These are phyloP conservation scores for Aureobasidium musti DNA, from an alignment of 2,329 filamentous ascomycete genomes.

Conservation along the genomic window DNA sequence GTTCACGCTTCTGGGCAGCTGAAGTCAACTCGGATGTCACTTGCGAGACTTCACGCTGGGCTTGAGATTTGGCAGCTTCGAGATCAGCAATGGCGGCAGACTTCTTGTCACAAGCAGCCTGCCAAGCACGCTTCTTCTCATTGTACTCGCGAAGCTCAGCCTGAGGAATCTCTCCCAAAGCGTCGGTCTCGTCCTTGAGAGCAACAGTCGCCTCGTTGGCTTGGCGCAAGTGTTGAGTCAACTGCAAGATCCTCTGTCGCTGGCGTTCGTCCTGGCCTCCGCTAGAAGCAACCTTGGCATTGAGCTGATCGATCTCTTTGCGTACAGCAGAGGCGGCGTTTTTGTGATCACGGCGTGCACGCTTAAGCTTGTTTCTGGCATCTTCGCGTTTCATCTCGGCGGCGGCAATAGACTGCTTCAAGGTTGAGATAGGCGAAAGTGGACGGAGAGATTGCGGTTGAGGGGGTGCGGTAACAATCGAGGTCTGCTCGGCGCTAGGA, in stretches of 20 bases:
- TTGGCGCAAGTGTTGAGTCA: constrained; percentile 71
- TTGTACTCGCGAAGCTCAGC: constrained; percentile 62
- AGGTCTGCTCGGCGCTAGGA: constrained; percentile 58
- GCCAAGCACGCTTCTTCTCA: constrained; percentile 59
- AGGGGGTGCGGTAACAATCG: constrained; percentile 47
- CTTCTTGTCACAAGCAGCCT: constrained; percentile 56
- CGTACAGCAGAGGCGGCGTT: constrained; percentile 65
- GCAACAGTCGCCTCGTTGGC: constrained; percentile 63
- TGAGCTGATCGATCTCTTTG: constrained; percentile 72
- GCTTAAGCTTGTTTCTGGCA: constrained; percentile 68
- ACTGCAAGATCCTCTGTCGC: constrained; percentile 72
- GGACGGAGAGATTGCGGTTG: constrained; percentile 67
- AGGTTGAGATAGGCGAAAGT: constrained; percentile 73
- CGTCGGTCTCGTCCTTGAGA: constrained; percentile 63
- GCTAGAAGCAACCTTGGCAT: constrained; percentile 63
- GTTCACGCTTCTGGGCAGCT: constrained; percentile 69
- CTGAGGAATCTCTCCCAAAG: constrained; percentile 64
- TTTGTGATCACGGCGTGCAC: constrained; percentile 73
- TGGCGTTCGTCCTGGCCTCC: constrained; percentile 76
- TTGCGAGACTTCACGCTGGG: constrained; percentile 64
- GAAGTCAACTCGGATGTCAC: constrained; percentile 65
- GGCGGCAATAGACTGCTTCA: constrained; percentile 73
- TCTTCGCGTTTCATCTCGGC: constrained; percentile 71
- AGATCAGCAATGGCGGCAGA: constrained; percentile 57
- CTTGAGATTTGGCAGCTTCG: constrained; percentile 61